These are phyloP conservation scores for Aquilaria yunnanensis DNA, from an alignment of 345 rosid species.

Conservation along the genomic window DNA sequence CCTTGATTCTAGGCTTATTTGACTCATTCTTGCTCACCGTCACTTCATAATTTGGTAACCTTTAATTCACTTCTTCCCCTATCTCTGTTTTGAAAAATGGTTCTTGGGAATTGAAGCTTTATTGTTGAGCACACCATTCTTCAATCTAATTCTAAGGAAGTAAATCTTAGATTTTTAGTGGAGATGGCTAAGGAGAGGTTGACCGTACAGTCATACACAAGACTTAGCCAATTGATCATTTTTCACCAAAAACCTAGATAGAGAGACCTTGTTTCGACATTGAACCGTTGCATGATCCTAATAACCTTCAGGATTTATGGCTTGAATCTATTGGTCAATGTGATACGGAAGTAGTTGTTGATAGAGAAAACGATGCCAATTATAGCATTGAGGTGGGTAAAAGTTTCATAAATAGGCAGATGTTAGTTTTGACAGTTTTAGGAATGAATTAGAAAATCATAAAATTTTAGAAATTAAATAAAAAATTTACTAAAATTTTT, in stretches of 20 bases:
- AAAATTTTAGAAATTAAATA: too few relatives aligned
- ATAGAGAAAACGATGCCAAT: constrained; percentile 47
- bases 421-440: too few relatives aligned
- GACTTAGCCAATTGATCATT: constrained; percentile 18
- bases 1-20: not conserved
- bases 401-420: not conserved
- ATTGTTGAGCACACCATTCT: not conserved
- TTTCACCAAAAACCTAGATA: constrained; percentile 20
- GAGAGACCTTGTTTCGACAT: constrained; percentile 27
- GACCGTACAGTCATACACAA: constrained; percentile 28
- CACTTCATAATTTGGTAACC: constrained; percentile 23
- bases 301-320: constrained; percentile 1
- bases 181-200: constrained; percentile 9
- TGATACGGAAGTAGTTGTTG: constrained; percentile 35
- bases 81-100: not conserved
- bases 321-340: constrained; percentile 1
- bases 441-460: too few relatives aligned
- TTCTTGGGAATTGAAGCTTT: not conserved
- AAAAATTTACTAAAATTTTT: too few relatives aligned
- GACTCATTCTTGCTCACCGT: constrained; percentile 21
- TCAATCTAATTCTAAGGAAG: constrained; percentile 4
- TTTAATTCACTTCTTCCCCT: not conserved
- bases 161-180: constrained; percentile 1
- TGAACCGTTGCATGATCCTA: constrained; percentile 17
- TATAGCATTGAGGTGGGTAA: not conserved